These are phyloP conservation scores for Eimeria tenella DNA, from an alignment of 169 alveolate genomes.

Conservation along the genomic window DNA sequence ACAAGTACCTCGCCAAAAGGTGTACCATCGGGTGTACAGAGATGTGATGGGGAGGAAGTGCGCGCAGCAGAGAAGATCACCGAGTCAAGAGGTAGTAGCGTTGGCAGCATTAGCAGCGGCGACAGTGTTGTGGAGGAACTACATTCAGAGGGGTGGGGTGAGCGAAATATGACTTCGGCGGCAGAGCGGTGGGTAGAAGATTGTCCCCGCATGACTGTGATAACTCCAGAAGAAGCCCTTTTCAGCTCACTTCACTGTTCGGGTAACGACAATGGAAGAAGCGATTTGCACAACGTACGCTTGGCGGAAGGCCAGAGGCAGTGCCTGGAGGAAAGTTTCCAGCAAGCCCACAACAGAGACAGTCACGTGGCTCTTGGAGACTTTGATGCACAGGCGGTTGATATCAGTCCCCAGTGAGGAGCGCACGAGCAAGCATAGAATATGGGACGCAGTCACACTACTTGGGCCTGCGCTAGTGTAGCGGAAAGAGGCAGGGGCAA, in stretches of 20 bases:
- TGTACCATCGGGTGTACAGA: no score
- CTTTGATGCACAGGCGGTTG: slow-evolving; percentile 53
- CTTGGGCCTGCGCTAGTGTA: neutral
- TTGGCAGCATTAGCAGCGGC: slow-evolving; percentile 23
- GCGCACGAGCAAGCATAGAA: neutral
- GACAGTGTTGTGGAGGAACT: slow-evolving; percentile 4
- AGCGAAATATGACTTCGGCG: neutral
- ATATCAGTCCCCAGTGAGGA: neutral
- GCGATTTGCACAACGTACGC: neutral
- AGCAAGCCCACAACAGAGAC: neutral
- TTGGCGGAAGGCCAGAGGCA: neutral
- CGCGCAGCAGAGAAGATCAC: no score
- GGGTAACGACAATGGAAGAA: neutral
- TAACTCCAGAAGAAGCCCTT: neutral
- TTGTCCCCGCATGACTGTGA: neutral
- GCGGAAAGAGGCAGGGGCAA: no score
- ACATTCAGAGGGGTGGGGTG: slow-evolving; percentile 2
- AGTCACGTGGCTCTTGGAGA: slow-evolving; percentile 19
- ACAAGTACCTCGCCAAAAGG: no score
- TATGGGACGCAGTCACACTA: neutral
- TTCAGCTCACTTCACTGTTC: slow-evolving; percentile 5
- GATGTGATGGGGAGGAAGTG: no score
- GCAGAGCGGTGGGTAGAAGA: neutral
- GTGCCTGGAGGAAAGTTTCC: neutral
- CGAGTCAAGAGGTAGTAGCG: neutral